Evolutionary conservation across 1,284 basidiomycete genomes (phyloP).

Genomic region (Cutaneotrichosporon sp.): DNA sequence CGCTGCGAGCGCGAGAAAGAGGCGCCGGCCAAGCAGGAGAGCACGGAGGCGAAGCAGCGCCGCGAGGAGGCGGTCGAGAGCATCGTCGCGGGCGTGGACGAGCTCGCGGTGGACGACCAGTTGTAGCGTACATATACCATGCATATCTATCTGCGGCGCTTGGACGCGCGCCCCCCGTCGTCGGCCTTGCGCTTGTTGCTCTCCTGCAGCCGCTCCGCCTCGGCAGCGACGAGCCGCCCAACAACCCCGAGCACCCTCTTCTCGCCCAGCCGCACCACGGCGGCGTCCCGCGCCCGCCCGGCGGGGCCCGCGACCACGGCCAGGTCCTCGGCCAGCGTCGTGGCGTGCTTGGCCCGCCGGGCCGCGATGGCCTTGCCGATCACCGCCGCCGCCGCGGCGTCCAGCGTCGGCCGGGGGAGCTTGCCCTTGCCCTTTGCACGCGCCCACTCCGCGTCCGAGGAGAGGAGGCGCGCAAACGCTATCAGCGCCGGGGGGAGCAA

Average conservation of each 20-base stretch:
- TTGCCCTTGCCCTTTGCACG: slow-evolving; percentile 68
- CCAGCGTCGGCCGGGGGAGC: slow-evolving; percentile 72
- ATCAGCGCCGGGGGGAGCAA: slow-evolving; percentile 66
- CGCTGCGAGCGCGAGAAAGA: slow-evolving; percentile 62
- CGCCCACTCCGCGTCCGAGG: slow-evolving; percentile 67
- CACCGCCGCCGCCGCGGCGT: slow-evolving; percentile 53
- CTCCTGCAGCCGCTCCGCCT: not conserved
- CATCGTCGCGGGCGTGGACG: slow-evolving; percentile 13
- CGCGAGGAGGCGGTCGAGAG: not conserved
- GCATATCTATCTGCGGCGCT: slow-evolving; percentile 16
- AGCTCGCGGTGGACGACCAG: slow-evolving; percentile 23
- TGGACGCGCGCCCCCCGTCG: not conserved
- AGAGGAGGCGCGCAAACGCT: slow-evolving; percentile 70
- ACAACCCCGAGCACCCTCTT: slow-evolving; percentile 49
- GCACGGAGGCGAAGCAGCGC: slow-evolving; percentile 5
- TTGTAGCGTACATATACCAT: slow-evolving; percentile 11
- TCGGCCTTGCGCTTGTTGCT: slow-evolving; percentile 15
- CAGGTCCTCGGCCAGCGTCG: slow-evolving; percentile 42
- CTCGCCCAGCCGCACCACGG: slow-evolving; percentile 55
- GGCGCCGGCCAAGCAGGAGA: slow-evolving; percentile 53
- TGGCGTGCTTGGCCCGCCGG: slow-evolving; percentile 12
- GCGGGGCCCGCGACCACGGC: slow-evolving; percentile 27
- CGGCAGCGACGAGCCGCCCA: not conserved
- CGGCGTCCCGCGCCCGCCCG: slow-evolving; percentile 36
- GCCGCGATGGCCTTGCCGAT: slow-evolving; percentile 58